Evolutionary conservation across 176 grass and related monocot species (phyloP).

Genomic region (Canna indica): DNA sequence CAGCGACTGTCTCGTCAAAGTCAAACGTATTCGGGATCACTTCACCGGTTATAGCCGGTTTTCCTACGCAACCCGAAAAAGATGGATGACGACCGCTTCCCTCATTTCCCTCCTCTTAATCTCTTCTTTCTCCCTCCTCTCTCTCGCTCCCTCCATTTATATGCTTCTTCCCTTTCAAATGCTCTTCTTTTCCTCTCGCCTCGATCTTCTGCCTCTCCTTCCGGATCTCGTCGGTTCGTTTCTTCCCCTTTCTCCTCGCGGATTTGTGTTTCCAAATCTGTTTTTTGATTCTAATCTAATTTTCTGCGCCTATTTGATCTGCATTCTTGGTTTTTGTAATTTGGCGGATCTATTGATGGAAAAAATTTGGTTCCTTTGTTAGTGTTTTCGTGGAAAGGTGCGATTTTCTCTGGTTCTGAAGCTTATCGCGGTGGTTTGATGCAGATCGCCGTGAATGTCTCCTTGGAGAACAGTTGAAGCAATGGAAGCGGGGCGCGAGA

Average conservation of each 20-base stretch:
- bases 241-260: neutral
- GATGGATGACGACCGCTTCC: neutral
- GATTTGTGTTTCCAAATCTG: no score
- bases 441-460: neutral
- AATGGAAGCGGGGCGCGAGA: slow-evolving; percentile 3
- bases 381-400: no score
- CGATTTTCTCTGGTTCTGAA: neutral
- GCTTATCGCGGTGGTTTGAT: neutral
- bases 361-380: no score
- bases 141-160: neutral
- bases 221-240: neutral
- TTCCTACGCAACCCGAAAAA: neutral
- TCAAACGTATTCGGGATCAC: no score
- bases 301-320: neutral
- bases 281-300: neutral
- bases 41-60: neutral
- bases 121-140: neutral
- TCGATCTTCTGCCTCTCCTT: neutral
- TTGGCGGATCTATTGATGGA: no score
- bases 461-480: neutral
- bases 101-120: neutral
- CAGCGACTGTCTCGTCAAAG: no score
- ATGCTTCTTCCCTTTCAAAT: neutral
- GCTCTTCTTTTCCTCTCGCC: neutral
- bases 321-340: neutral